Evolutionary conservation across 2,329 filamentous ascomycete species (phyloP).

Genomic region (Sporothrix sp.): DNA sequence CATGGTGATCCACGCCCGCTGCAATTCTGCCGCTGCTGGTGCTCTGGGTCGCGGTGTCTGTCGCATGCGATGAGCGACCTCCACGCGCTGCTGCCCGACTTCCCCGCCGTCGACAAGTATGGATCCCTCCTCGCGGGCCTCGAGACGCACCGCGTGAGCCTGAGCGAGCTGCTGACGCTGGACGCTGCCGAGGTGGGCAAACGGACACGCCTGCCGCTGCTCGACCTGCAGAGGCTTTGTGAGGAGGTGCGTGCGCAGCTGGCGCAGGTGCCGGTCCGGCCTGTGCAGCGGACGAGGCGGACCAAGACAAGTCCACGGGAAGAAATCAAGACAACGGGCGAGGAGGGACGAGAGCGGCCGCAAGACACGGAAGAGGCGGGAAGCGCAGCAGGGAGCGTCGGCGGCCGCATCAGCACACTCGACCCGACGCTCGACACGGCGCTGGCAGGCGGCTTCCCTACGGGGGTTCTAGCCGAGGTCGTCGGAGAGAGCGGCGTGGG

Average conservation of each 20-base stretch:
- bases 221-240: slow-evolving; percentile 67
- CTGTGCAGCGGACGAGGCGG: background rate
- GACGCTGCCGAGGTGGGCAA: slow-evolving; percentile 76
- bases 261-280: background rate
- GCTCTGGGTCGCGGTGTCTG: too few relatives aligned
- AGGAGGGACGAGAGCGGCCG: too few relatives aligned
- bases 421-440: slow-evolving; percentile 59
- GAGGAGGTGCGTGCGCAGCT: slow-evolving; percentile 12
- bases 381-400: background rate
- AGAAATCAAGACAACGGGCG: background rate
- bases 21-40: background rate
- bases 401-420: slow-evolving; percentile 65
- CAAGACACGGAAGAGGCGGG: slow-evolving; percentile 1
- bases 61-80: slow-evolving; percentile 66
- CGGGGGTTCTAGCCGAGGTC: slow-evolving; percentile 77
- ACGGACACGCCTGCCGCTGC: slow-evolving; percentile 69
- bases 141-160: slow-evolving; percentile 67
- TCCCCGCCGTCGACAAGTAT: slow-evolving; percentile 56
- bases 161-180: slow-evolving; percentile 75
- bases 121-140: slow-evolving; percentile 67
- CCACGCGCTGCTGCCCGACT: slow-evolving; percentile 68
- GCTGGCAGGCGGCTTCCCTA: slow-evolving; percentile 75
- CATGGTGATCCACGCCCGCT: background rate
- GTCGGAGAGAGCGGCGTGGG: slow-evolving; percentile 88
- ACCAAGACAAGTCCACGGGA: background rate